Percentiles rank a stretch among this genome's conserved stretches.
These are phyloP conservation scores for Leucocoprinus birnbaumii DNA, from an alignment of 768 basidiomycete species.

Conservation along the genomic window DNA sequence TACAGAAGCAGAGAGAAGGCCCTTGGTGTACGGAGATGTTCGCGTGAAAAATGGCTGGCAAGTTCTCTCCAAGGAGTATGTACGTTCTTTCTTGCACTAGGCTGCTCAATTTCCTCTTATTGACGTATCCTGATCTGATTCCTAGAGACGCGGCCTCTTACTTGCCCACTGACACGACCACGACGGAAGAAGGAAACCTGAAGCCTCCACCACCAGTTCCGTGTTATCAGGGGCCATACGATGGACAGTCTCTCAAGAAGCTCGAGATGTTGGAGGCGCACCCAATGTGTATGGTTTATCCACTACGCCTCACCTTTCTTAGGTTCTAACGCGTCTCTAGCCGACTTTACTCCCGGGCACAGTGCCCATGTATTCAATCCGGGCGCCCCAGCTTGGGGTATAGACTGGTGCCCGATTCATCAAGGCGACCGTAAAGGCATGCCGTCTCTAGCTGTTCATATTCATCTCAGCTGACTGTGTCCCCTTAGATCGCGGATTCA, in stretches of 20 bases:
- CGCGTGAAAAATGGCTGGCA: slow-evolving; percentile 41
- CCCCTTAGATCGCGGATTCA: slow-evolving; percentile 45
- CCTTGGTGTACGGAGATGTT: slow-evolving; percentile 52
- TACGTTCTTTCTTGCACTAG: slow-evolving; percentile 17
- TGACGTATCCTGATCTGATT: slow-evolving; percentile 1
- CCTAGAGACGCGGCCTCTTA: slow-evolving; percentile 55
- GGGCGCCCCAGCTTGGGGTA: slow-evolving; percentile 86
- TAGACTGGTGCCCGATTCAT: slow-evolving; percentile 92
- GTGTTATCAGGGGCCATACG: slow-evolving; percentile 69
- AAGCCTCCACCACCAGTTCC: slow-evolving; percentile 50
- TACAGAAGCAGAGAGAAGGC: slow-evolving; percentile 51
- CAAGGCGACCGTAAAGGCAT: slow-evolving; percentile 52
- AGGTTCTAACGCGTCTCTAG: slow-evolving; percentile 32
- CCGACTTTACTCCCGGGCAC: slow-evolving; percentile 54
- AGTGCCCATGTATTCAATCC: slow-evolving; percentile 76
- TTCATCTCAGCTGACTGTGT: background rate
- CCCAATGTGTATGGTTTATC: slow-evolving; percentile 48
- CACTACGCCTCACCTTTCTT: background rate
- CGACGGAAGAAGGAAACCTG: slow-evolving; percentile 49
- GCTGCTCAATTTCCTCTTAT: slow-evolving; percentile 3
- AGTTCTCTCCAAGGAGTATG: slow-evolving; percentile 47
- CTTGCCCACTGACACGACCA: slow-evolving; percentile 50
- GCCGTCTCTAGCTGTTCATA: slow-evolving; percentile 15
- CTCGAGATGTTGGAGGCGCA: slow-evolving; percentile 55
- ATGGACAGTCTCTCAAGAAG: slow-evolving; percentile 43